Conservation (phyloP, 768 basidiomycete genomes). For the Exidia glandulosa region DNA sequence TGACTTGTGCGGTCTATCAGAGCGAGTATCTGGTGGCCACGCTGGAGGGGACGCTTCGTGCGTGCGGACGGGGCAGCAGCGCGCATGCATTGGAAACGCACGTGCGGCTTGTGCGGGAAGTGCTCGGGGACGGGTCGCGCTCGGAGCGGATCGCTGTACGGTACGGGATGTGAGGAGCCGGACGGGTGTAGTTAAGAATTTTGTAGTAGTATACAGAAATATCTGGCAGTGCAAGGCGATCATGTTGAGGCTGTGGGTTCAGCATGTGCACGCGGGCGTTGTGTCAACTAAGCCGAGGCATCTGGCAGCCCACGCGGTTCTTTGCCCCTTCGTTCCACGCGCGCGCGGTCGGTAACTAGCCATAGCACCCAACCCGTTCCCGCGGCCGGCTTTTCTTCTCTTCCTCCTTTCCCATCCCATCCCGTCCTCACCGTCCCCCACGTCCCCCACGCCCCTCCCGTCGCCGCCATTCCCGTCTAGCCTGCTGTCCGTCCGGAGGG, state of each 20-base stretch:
- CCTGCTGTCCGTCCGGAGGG: conserved; percentile 52
- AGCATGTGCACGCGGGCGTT: neutral
- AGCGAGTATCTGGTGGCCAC: conserved; percentile 37
- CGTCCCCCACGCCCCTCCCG: conserved; percentile 1
- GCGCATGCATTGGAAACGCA: conserved; percentile 26
- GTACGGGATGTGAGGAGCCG: conserved; percentile 19
- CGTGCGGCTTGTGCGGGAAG: conserved; percentile 5
- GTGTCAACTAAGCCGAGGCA: neutral
- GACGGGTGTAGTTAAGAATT: conserved; percentile 32
- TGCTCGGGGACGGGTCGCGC: neutral
- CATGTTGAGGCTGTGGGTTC: neutral
- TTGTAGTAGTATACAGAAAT: neutral
- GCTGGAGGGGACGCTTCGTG: conserved; percentile 17
- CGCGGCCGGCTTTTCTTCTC: conserved; percentile 4
- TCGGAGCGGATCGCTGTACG: neutral
- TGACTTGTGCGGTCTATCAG: no score
- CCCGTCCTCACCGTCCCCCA: neutral
- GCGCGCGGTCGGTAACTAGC: neutral
- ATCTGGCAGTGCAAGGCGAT: neutral
- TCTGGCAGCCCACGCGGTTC: neutral
- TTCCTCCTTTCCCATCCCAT: conserved; percentile 3
- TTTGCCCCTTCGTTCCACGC: neutral
- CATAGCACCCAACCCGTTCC: neutral
- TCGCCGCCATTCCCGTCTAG: conserved; percentile 14
- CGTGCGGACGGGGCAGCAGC: conserved; percentile 33